Percentiles rank a stretch among this genome's conserved stretches.
These are phyloP conservation scores for Phytophthora capsici DNA, from an alignment of 352 stramenopile genomes.

Conservation along the genomic window DNA sequence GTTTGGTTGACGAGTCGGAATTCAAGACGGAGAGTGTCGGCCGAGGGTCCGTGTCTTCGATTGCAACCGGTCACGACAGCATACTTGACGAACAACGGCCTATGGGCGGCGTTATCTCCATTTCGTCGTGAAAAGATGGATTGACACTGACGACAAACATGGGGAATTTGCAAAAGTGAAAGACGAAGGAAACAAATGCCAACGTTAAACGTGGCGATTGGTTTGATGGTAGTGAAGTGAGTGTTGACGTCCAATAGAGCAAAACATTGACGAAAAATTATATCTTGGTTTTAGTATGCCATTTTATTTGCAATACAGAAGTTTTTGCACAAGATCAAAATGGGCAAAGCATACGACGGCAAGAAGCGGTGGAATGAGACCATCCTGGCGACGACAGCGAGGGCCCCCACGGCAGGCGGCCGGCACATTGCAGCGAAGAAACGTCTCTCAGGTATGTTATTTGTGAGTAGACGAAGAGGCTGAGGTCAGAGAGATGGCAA, in stretches of 20 bases:
- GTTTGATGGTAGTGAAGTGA: constrained; percentile 40
- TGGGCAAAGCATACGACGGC: constrained; percentile 82
- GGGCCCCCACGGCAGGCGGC: constrained; percentile 1
- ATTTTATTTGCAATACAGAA: background rate
- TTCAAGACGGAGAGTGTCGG: constrained; percentile 35
- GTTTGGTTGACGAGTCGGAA: constrained; percentile 45
- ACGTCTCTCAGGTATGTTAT: constrained; percentile 59
- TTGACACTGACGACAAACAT: constrained; percentile 13
- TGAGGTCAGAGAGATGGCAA: background rate
- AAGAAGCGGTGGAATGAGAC: constrained; percentile 90
- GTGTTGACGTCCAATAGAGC: constrained; percentile 33
- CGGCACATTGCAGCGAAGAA: constrained; percentile 49
- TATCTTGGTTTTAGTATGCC: constrained; percentile 21
- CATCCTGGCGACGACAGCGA: constrained; percentile 56
- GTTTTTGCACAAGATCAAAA: constrained; percentile 25
- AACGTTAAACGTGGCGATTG: constrained; percentile 17
- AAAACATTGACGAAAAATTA: constrained; percentile 16
- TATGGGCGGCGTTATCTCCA: constrained; percentile 33
- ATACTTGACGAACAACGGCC: constrained; percentile 36
- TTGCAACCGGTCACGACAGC: constrained; percentile 31
- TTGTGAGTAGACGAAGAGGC: too few species aligned
- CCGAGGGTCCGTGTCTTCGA: constrained; percentile 33
- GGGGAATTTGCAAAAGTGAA: constrained; percentile 31
- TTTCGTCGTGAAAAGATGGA: constrained; percentile 33
- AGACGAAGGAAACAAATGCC: constrained; percentile 19